A percentile compares a stretch with the other conserved stretches of the same genome.
Conservation (phyloP, 441 rosid genomes). For the Croton laevigatus region DNA sequence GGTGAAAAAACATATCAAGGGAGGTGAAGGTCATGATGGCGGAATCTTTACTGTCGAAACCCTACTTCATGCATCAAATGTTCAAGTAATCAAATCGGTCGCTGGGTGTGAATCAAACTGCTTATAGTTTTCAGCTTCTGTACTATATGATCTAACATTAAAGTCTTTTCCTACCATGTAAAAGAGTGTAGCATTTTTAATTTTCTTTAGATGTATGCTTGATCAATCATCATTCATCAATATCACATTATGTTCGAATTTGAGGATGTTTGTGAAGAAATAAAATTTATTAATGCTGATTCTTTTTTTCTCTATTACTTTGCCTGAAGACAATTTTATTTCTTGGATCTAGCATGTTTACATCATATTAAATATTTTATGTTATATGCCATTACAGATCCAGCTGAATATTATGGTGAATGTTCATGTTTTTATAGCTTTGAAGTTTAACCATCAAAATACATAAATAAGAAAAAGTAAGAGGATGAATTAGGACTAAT, state of each 20-base stretch:
- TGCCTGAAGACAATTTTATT: not conserved
- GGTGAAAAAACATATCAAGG: constrained; percentile 94
- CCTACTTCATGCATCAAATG: constrained; percentile 90
- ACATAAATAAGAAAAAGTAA: not conserved
- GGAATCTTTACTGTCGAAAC: constrained; percentile 94
- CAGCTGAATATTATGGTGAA: not conserved
- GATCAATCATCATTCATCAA: too few relatives aligned
- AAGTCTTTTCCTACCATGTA: not conserved
- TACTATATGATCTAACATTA: not conserved
- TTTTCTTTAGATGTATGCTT: not conserved
- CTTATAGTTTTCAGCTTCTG: not conserved
- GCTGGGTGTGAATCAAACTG: constrained; percentile 75
- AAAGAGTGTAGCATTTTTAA: not conserved
- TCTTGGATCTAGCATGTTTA: not conserved
- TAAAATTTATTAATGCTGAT: not conserved
- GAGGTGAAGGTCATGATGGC: constrained; percentile 87
- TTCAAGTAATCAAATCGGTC: constrained; percentile 87
- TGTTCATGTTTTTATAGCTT: not conserved
- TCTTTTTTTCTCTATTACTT: not conserved
- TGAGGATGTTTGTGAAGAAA: not conserved
- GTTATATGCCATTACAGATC: not conserved
- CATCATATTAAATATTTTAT: not conserved
- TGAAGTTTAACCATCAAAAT: constrained; percentile 1
- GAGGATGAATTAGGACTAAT: not conserved
- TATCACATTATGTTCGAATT: too few relatives aligned